phyloP scores from a whole-genome alignment of 257 asterid genomes.

The Solanum chaucha region DNA sequence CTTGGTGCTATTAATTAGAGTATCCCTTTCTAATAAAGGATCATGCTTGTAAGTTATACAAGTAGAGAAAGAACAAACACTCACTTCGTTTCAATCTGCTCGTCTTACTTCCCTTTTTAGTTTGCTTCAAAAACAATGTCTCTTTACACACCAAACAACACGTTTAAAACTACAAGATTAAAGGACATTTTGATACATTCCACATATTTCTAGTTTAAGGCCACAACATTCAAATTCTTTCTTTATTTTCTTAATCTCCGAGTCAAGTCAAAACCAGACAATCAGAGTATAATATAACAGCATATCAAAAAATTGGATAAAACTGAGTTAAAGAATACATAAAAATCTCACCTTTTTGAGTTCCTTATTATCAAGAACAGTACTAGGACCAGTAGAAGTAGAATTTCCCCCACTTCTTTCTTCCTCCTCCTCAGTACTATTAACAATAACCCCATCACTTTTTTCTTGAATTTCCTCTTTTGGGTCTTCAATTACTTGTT shows the following conservation, averaged over 20 bases:
- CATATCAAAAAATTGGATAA: not conserved
- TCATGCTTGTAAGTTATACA: not conserved
- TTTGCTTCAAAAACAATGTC: not conserved
- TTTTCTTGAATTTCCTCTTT: constrained; percentile 17
- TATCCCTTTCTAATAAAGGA: not conserved
- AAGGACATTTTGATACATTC: not conserved
- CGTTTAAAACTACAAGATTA: not conserved
- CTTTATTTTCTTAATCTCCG: not conserved
- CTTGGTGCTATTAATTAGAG: not conserved
- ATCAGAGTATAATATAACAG: not conserved
- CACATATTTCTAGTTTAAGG: not conserved
- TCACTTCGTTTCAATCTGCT: not conserved
- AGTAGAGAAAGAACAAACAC: not conserved
- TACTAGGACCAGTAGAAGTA: constrained; percentile 20
- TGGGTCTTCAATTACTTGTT: constrained; percentile 12
- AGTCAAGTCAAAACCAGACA: not conserved
- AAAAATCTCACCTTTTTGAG: constrained; percentile 49
- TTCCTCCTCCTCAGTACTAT: constrained; percentile 3
- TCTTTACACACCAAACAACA: not conserved
- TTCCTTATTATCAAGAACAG: constrained; percentile 47
- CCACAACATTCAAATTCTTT: not conserved
- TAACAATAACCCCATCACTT: not conserved
- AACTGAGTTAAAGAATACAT: not conserved
- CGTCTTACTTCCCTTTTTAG: not conserved
- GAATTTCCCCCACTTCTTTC: constrained; percentile 10